These are phyloP conservation scores for Hawksworthiomyces lignivorus DNA, from an alignment of 2,329 filamentous ascomycete genomes.

Conservation along the genomic window DNA sequence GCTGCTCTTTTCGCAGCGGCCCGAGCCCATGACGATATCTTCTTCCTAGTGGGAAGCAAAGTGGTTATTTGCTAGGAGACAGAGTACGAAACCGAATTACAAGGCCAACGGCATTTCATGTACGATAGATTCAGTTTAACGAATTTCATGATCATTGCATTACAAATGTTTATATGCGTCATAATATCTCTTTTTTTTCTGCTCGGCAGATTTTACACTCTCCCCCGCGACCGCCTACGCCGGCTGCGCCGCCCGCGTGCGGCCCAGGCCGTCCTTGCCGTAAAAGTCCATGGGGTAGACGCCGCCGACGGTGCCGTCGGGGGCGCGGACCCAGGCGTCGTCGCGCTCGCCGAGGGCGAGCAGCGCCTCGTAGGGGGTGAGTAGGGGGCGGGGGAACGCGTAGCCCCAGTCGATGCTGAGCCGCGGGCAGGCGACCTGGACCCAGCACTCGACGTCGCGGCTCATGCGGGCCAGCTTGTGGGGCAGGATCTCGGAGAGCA, in stretches of 20 bases:
- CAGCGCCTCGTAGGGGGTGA: slow-evolving; percentile 93
- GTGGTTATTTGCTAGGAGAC: too few species aligned
- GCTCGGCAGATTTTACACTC: not conserved
- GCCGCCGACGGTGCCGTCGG: slow-evolving; percentile 51
- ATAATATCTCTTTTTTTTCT: too few species aligned
- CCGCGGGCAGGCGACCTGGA: slow-evolving; percentile 94
- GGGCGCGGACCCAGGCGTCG: slow-evolving; percentile 47
- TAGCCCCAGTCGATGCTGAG: slow-evolving; percentile 99
- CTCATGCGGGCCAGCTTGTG: slow-evolving; percentile 87
- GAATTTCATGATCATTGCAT: not conserved
- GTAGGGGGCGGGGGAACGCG: slow-evolving; percentile 77
- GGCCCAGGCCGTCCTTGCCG: slow-evolving; percentile 79
- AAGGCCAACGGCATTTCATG: too few species aligned
- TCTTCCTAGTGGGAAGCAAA: too few species aligned
- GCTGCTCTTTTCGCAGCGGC: slow-evolving; percentile 73
- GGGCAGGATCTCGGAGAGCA: slow-evolving; percentile 93
- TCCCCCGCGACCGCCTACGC: too few species aligned
- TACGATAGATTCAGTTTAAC: too few species aligned
- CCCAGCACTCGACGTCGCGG: slow-evolving; percentile 89
- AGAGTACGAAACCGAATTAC: too few species aligned
- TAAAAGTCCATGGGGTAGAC: slow-evolving; percentile 99
- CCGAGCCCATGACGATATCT: slow-evolving; percentile 74
- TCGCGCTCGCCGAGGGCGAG: slow-evolving; percentile 75
- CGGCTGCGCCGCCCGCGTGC: slow-evolving; percentile 49
- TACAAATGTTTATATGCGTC: not conserved